Evolutionary conservation across 163 green algal genomes (phyloP), one percentile per base, ranked within the genome.

Genomic region (Prototheca cutis): DNA sequence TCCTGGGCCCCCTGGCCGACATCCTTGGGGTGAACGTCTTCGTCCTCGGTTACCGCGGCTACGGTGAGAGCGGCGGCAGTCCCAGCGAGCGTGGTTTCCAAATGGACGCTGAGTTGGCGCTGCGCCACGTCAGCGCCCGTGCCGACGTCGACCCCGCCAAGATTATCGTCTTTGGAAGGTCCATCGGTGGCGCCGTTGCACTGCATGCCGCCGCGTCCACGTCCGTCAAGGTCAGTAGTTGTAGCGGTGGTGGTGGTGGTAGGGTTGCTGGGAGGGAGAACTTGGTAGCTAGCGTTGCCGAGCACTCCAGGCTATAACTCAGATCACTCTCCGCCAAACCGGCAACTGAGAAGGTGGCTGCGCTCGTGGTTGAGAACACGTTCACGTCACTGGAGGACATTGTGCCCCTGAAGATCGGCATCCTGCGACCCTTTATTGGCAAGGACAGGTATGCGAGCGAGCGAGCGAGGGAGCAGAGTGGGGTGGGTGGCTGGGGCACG

Each of bases 321-420:
- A 91, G 74, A 40, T 94, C 28, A n/a, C n/a, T n/a, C n/a, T n/a
- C n/a, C n/a, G n/a, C n/a, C n/a, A n/a, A n/a, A n/a, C n/a, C n/a
- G n/a, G n/a, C n/a, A n/a, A n/a, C n/a, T n/a, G n/a, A n/a, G n/a
- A n/a, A n/a, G n/a, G n/a, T n/a, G n/a, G 61, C 61, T 24, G 88
- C 68, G 2, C 40, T 96, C 24, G 65, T 98, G 3, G 45, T 98
- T 19, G 91, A 98, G 61, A 98, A 98, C 76, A 95, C 91, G 0
- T 98, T 98, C 75, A 90, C 82, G 1, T 84, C 71, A 3, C 82
- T 97, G 15, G 68, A 90, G 51, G 87, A 96, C 59, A 87, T 95
- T 69, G 89, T 61, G 30, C 28, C 40, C 21, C 48, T 77, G 47
- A 54, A 82, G 40, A 54, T 88, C 60, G 72, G 75, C 2, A 59